These are phyloP conservation scores for Metschnikowia shivogae DNA, from an alignment of 805 yeast genomes.

Conservation along the genomic window DNA sequence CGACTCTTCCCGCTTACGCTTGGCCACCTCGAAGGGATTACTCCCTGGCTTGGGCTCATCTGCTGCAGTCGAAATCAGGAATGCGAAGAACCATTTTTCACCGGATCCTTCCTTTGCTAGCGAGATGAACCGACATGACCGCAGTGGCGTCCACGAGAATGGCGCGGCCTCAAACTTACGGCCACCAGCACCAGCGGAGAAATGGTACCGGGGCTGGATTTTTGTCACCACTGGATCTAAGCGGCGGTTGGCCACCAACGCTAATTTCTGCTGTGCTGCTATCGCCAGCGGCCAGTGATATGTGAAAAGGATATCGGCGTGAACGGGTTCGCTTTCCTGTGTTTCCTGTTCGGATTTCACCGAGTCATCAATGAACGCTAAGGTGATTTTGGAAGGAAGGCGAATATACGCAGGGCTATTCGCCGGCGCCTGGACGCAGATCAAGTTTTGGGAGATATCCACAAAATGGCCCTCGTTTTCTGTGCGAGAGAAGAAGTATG, in stretches of 20 bases:
- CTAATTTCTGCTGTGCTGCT: conserved; percentile 40
- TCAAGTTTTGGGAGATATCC: conserved; percentile 25
- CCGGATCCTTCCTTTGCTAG: conserved; percentile 55
- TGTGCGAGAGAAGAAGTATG: conserved; percentile 22
- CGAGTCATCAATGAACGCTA: conserved; percentile 43
- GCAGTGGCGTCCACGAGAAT: conserved; percentile 49
- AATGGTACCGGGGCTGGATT: conserved; percentile 62
- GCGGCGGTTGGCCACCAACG: conserved; percentile 39
- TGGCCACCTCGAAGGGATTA: conserved; percentile 21
- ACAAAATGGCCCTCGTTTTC: conserved; percentile 18
- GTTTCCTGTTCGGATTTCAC: conserved; percentile 6
- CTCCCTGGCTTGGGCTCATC: conserved; percentile 12
- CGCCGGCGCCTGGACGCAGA: conserved; percentile 19
- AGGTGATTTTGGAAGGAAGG: conserved; percentile 40
- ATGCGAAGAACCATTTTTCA: conserved; percentile 73
- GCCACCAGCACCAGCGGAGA: conserved; percentile 51
- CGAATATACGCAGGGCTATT: conserved; percentile 32
- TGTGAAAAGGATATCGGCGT: conserved; percentile 53
- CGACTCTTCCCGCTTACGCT: conserved; percentile 4
- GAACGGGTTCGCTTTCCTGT: background rate
- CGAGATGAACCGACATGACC: conserved; percentile 61
- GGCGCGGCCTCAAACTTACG: conserved; percentile 53
- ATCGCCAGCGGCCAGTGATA: conserved; percentile 58
- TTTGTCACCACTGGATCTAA: conserved; percentile 45
- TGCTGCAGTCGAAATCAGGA: conserved; percentile 29